Evolutionary conservation across 306 rosid species (phyloP), one percentile per base, ranked within the genome.

Genomic region (Quercus berberidifolia): DNA sequence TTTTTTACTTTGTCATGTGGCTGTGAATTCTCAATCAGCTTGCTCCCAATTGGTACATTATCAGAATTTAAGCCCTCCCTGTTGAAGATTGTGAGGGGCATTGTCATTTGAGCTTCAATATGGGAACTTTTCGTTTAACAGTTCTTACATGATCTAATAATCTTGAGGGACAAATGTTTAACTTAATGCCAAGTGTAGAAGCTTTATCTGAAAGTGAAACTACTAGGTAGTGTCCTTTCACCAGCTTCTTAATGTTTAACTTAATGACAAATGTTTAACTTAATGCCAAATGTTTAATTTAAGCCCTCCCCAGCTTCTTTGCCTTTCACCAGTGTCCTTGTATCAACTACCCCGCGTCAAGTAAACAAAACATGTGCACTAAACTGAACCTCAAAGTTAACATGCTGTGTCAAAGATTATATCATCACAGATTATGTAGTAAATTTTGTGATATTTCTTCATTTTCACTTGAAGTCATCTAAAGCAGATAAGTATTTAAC

Each of bases 291-390:
- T 1, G 25, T 1, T 25, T 25, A 25, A 25, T 25, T 25, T 25
- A 25, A 25, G 25, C 25, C 25, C 25, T 23, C 82, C 76, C 69
- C 80, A 68, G 82, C 60, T 79, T 85, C 84, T 11, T 55, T 79
- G 56, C 85, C 88, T 60, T 85, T 87, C 74, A 30, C 77, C 68
- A 25, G 28, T 21, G 30, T 76, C 80, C 62, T 43, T 76, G 86
- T 74, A 76, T 85, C 81, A 74, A 52, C 64, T 31, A 55, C 85
- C 78, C 94, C 85, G 88, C 86, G 83, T 83, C 77, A 83, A 75
- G 57, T 73, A 81, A 74, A 71, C 63, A 68, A 69, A 76, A 74
- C 74, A 38, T 19, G 65, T 70, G 51, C 69, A 43, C 74, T 59
- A 64, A 21, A 21, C 23, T 21, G 23, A 21, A 69, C 35, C 51